Base-by-base conservation (phyloP, 2,329 filamentous ascomycete species). In the Arthroderma sp. region DNA sequence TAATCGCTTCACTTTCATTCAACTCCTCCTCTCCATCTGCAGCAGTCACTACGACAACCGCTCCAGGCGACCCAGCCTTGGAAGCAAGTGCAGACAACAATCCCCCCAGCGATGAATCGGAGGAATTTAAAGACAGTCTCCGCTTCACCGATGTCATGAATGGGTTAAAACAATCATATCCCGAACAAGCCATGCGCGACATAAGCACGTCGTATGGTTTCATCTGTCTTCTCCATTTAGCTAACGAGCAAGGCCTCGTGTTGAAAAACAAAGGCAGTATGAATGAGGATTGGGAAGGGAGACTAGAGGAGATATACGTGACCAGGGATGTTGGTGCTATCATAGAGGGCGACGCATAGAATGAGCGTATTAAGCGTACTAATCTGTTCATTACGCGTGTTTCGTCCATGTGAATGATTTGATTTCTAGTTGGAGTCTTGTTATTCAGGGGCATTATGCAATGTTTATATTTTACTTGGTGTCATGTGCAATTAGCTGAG, bases 61-160 rank as follows among this genome's bases (percentile, higher is more conserved):
- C 58, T 28, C n/a, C 59, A 5, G 54, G 15, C 4, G 44, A 55
- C 2, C 11, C 37, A 41, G 21, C 37, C 6, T 7, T 11, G 4
- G 38, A 43, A 19, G 7, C 53, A 15, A 33, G 17, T 25, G 35
- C 31, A 21, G 43, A 41, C 35, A 25, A 54, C 59, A 65, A 66
- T 58, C 60, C 63, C 56, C 56, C 64, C 57, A 61, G 70, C 35
- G 68, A 74, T 15, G 69, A 74, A 13, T 37, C 56, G 1, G 35
- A 47, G 17, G 56, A 56, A 9, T 21, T 54, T 37, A 78, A 81
- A 13, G 73, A 74, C 61, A 70, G 78, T 2, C 79, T 96, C 63
- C 90, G 86, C 65, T 98, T 98, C 73, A 97, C 91, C 0, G 78
- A 86, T 19, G 84, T 98, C 59, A 94, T 98, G 83, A 94, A 95